Evolutionary conservation across 78 protist genomes (phyloP), one percentile per base, ranked within the genome.

Genomic region (Cavenderia fasciculata): DNA sequence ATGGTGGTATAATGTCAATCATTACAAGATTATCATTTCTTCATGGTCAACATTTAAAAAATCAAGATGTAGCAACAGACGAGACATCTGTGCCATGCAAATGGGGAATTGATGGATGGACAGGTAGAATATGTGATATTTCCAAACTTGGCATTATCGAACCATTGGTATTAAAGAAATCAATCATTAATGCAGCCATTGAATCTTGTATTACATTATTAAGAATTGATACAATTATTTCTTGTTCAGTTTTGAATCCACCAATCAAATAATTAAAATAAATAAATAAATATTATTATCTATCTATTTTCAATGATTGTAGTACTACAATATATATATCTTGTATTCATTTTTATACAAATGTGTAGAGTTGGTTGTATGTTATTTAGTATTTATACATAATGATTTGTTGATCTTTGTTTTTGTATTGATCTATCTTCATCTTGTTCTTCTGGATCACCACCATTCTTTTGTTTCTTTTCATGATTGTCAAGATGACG

Each of bases 101-200:
- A 31, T 51, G 23, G 49, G 90, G 90, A 31, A 57, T 82, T 0
- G 78, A 82, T 82, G 90, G 90, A 31, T 82, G 90, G 90, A 46
- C 90, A 44, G 90, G 90, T 44, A 61, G 68, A 36, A 65, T 68
- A 11, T 27, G 47, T 29, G 78, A 82, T 44, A 68, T 68, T 68
- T n/a, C 21, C 2, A 21, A 19, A 3, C 19, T 82, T 23, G 73
- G 73, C 33, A 56, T 82, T 25, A 68, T 82, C 21, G 90, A 82
- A 57, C 90, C 90, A 21, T 34, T 82, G 11, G 44, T 68, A 33
- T 21, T 82, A 21, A 82, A 82, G 69, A 82, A 68, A 68, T 82
- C 90, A 6, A 82, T 82, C 29, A 82, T 82, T 7, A 56, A 25
- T 0, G n/a, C 90, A 29, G 56, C 78, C 2, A 38, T 82, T 56